phyloP scores from a whole-genome alignment of 129 eudicot genomes.

The Sambucus nigra region DNA sequence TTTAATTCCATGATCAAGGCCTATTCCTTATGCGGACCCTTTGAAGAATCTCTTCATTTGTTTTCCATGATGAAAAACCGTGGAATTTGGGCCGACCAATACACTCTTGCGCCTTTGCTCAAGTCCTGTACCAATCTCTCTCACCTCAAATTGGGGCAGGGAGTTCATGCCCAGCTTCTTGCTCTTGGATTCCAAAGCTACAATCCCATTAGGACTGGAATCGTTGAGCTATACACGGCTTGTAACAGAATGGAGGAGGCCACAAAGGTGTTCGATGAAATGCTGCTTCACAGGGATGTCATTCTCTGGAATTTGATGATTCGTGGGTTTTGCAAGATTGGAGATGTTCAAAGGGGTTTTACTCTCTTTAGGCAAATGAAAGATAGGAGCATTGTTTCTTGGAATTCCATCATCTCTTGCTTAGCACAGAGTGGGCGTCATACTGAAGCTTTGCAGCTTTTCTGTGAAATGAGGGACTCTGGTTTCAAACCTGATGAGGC shows the following conservation, averaged over 20 bases:
- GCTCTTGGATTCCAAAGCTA: slow-evolving; percentile 46
- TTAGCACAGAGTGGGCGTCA: slow-evolving; percentile 46
- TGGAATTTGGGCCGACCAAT: slow-evolving; percentile 71
- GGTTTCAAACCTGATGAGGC: slow-evolving; percentile 66
- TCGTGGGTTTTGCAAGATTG: slow-evolving; percentile 50
- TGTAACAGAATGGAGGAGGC: slow-evolving; percentile 60
- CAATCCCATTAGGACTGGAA: slow-evolving; percentile 36
- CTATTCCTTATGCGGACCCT: slow-evolving; percentile 49
- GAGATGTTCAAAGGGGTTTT: slow-evolving; percentile 55
- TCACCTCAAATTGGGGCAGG: slow-evolving; percentile 30
- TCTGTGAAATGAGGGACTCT: slow-evolving; percentile 41
- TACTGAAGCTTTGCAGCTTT: slow-evolving; percentile 51
- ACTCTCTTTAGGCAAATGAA: slow-evolving; percentile 48
- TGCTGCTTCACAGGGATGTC: slow-evolving; percentile 55
- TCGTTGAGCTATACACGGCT: slow-evolving; percentile 44
- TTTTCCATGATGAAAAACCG: slow-evolving; percentile 45
- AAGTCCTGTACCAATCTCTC: slow-evolving; percentile 53
- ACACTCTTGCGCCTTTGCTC: slow-evolving; percentile 58
- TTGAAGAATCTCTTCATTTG: slow-evolving; percentile 24
- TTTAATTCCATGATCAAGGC: slow-evolving; percentile 82
- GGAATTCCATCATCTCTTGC: slow-evolving; percentile 72
- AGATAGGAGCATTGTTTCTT: slow-evolving; percentile 53
- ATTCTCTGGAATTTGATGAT: slow-evolving; percentile 75
- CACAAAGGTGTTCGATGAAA: slow-evolving; percentile 63
- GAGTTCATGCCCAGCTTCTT: slow-evolving; percentile 35